Evolutionary conservation across 305 asterid species (phyloP).

Genomic region (Fraxinus baroniana): DNA sequence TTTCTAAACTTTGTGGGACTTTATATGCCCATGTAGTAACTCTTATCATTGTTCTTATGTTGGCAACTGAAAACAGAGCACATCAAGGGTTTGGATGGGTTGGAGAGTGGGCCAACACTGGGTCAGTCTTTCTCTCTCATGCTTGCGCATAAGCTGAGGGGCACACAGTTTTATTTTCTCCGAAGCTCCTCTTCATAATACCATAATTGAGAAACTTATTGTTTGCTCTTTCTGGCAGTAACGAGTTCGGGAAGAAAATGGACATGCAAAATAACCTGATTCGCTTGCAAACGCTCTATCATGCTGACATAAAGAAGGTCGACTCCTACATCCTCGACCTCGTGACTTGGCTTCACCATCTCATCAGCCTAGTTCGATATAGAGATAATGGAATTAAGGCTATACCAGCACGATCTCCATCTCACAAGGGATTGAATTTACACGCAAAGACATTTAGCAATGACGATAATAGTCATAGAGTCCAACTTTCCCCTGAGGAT

Average conservation of each 20-base stretch:
- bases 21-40: slow-evolving; percentile 24
- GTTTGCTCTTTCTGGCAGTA: slow-evolving; percentile 41
- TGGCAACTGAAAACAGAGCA: slow-evolving; percentile 54
- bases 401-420: slow-evolving; percentile 48
- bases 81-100: slow-evolving; percentile 99
- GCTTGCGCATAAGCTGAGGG: neutral
- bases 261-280: slow-evolving; percentile 43
- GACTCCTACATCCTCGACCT: slow-evolving; percentile 74
- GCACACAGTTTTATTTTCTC: neutral
- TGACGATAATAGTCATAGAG: slow-evolving; percentile 6
- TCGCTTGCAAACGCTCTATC: slow-evolving; percentile 88
- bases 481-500: slow-evolving; percentile 61
- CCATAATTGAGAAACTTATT: neutral
- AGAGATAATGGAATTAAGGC: slow-evolving; percentile 60
- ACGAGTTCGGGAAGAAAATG: slow-evolving; percentile 68
- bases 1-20: neutral
- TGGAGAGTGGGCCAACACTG: slow-evolving; percentile 96
- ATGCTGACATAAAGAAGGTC: slow-evolving; percentile 74
- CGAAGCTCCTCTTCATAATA: neutral
- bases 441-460: slow-evolving; percentile 1
- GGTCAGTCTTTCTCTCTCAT: slow-evolving; percentile 45
- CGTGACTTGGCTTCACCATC: slow-evolving; percentile 85
- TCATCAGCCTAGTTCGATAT: slow-evolving; percentile 64
- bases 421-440: slow-evolving; percentile 38
- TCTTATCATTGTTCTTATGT: slow-evolving; percentile 13